Base-by-base conservation (phyloP, 192 early-diverging fungal species). In the Backusella parvicylindrica region DNA sequence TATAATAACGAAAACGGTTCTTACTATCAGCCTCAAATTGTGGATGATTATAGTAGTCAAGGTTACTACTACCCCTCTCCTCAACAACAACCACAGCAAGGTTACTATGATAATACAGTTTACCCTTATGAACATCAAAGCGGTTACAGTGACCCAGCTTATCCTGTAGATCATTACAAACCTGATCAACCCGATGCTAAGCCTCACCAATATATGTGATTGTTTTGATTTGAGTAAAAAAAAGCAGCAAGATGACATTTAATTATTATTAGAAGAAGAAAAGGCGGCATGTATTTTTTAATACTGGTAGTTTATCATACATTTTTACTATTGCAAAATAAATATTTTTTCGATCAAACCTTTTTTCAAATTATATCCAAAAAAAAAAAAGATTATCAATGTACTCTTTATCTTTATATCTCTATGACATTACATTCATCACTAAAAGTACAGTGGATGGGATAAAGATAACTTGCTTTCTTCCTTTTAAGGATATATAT, bases 101-200 rank as follows among this genome's bases (percentile, higher is more conserved):
- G 70, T 49, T 77, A 77, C 63, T 77, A 77, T 32, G 70, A 77
- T 41, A 71, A 77, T 13, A n/a, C 60, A 26, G 43, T 41, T n/a
- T 77, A 77, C 50, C 72, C 71, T 36, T 72, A 77, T 35, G 76
- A 77, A 21, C 50, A 47, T 41, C 53, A 53, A 28, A 60, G 50
- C 4, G 28, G 35, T 3, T 53, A 37, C 30, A 37, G n/a, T 21
- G 40, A 35, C 6, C 72, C 13, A 64, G 36, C 73, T 31, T 74
- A 66, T 21, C 28, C 63, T n/a, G 28, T 40, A 31, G 73, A 53
- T 33, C 50, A 74, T 7, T 74, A 74, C 30, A 74, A 74, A 28
- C 73, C 73, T 31, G 63, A 74, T 74, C 32, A 53, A 21, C 40
- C 37, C 4, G 64, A 74, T 47, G 63, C 33, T 28, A 74, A 74